Conservation (phyloP, 208 protist species). For the Histomonas meleagridis region DNA sequence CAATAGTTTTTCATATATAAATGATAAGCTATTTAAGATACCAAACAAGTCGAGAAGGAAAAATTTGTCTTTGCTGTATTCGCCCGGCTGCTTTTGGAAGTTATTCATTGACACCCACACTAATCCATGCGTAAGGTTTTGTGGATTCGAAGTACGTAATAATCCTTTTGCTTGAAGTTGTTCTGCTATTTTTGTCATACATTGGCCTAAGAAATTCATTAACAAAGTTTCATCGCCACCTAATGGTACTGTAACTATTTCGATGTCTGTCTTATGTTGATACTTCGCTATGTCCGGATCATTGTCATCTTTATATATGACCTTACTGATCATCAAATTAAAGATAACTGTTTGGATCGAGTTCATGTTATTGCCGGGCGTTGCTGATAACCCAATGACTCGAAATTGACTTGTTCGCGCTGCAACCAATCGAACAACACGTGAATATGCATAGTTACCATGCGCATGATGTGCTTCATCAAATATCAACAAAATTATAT, state of each 20-base stretch:
- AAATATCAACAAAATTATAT: neutral
- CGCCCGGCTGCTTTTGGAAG: too few species aligned
- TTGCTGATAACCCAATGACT: constrained; percentile 51
- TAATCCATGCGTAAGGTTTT: neutral
- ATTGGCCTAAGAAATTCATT: neutral
- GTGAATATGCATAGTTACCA: constrained; percentile 45
- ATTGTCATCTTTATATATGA: constrained; percentile 34
- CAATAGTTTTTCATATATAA: neutral
- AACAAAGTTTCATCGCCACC: neutral
- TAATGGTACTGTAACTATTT: neutral
- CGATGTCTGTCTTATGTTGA: constrained; percentile 10
- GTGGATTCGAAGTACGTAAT: neutral
- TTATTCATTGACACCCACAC: neutral
- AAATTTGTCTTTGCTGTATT: neutral
- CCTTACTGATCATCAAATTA: constrained; percentile 24
- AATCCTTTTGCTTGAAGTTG: neutral
- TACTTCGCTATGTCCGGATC: constrained; percentile 24
- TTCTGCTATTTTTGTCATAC: neutral
- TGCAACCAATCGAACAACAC: constrained; percentile 8
- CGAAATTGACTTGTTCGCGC: constrained; percentile 18
- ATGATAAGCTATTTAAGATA: neutral
- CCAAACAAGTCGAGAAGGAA: neutral
- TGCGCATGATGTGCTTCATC: constrained; percentile 27
- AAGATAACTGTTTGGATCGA: constrained; percentile 44
- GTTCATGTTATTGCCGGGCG: constrained; percentile 45